Conservation (phyloP, 768 basidiomycete genomes). For the Suillus clintonianus region DNA sequence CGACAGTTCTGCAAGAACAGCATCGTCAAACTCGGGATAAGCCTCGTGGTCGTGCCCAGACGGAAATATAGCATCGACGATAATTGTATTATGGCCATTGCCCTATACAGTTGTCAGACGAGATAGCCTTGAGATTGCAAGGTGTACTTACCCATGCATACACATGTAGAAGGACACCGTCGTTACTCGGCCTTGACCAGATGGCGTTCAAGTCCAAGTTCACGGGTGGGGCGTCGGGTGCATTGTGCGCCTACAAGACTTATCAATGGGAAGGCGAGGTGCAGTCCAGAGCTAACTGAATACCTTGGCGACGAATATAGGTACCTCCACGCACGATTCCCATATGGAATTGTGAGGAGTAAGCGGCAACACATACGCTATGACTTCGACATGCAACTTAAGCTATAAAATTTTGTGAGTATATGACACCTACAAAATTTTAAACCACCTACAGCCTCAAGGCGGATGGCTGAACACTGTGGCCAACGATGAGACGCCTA, state of each 20-base stretch:
- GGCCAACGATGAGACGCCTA: neutral
- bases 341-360: neutral
- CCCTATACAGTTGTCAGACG: no score
- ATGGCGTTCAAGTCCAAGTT: neutral
- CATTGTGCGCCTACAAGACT: neutral
- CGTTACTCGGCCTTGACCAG: neutral
- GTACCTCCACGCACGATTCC: neutral
- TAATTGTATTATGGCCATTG: no score
- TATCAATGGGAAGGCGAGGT: neutral
- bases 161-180: neutral
- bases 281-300: neutral
- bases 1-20: neutral
- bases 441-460: neutral
- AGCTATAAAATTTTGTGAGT: neutral
- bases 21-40: neutral
- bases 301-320: neutral
- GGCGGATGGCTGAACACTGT: neutral
- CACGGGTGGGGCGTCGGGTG: neutral
- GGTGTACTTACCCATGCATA: neutral
- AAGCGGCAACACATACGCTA: neutral
- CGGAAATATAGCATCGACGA: neutral
- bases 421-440: neutral
- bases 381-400: neutral
- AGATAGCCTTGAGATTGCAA: neutral
- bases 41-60: neutral